These are phyloP conservation scores for Auricularia cornea DNA, from an alignment of 768 basidiomycete genomes.

Conservation along the genomic window DNA sequence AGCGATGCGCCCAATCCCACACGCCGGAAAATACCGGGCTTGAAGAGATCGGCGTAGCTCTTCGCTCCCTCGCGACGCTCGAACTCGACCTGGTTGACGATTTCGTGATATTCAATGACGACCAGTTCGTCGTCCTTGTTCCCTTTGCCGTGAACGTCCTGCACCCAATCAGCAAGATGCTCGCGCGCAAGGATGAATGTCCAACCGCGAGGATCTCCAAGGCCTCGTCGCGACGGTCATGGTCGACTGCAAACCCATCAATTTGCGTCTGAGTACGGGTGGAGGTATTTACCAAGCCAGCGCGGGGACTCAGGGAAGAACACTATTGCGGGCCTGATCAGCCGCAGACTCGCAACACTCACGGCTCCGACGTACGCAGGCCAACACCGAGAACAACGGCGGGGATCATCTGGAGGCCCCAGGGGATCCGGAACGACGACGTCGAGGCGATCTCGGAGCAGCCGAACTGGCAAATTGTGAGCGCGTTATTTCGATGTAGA, in stretches of 20 bases:
- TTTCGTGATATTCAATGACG: conserved; percentile 61
- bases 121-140: conserved; percentile 53
- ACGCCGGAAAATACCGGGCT: conserved; percentile 58
- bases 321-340: background rate
- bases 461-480: conserved; percentile 30
- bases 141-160: conserved; percentile 61
- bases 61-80: conserved; percentile 67
- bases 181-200: too few relatives aligned
- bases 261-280: background rate
- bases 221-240: conserved; percentile 52
- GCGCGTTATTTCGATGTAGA: conserved; percentile 4
- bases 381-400: conserved; percentile 59
- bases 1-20: conserved; percentile 60
- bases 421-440: conserved; percentile 73
- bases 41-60: conserved; percentile 57
- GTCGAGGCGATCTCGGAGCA: conserved; percentile 63
- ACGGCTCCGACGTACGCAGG: conserved; percentile 55
- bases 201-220: conserved; percentile 50
- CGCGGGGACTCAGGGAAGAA: conserved; percentile 42
- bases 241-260: conserved; percentile 38
- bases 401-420: conserved; percentile 74
- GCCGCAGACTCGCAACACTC: conserved; percentile 19
- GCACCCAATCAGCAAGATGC: too few relatives aligned
- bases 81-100: conserved; percentile 42
- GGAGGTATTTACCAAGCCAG: conserved; percentile 33